Percentiles rank a stretch among this genome's conserved stretches.
These are phyloP conservation scores for Magnaporthiopsis incrustans DNA, from an alignment of 2,329 filamentous ascomycete genomes.

Conservation along the genomic window DNA sequence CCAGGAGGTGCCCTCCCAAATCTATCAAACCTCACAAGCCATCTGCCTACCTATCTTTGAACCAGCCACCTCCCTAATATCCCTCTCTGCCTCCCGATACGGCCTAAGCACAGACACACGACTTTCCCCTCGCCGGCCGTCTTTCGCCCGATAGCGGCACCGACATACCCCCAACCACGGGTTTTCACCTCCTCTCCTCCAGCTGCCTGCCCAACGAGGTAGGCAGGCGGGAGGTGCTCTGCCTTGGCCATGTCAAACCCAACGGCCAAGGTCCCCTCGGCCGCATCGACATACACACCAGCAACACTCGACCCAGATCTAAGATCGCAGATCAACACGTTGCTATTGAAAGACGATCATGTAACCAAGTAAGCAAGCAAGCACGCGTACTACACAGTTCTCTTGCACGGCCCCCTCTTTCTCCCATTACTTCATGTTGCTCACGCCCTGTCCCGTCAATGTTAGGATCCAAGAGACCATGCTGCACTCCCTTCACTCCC, in stretches of 20 bases:
- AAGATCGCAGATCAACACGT: constrained; percentile 53
- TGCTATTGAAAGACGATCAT: constrained; percentile 51
- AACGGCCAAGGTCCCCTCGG: constrained; percentile 49
- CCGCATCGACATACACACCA: constrained; percentile 50
- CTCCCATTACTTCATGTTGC: constrained; percentile 1
- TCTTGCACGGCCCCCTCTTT: neutral
- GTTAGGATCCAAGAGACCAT: constrained; percentile 56
- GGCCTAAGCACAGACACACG: neutral
- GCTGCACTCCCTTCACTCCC: constrained; percentile 52
- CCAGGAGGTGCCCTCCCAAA: no score
- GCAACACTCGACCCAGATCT: constrained; percentile 55
- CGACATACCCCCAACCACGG: no score
- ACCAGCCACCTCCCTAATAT: no score
- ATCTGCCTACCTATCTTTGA: neutral
- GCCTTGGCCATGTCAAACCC: constrained; percentile 7
- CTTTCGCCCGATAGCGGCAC: no score
- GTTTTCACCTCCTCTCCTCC: no score
- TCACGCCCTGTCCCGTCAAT: constrained; percentile 1
- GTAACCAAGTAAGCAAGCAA: constrained; percentile 40
- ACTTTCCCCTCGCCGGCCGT: neutral
- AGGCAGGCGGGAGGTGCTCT: neutral
- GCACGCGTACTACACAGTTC: constrained; percentile 10
- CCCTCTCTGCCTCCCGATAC: no score
- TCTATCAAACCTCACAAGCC: neutral
- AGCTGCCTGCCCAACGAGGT: neutral